phyloP scores from a whole-genome alignment of 345 rosid species.

The Boechera divaricarpa region DNA sequence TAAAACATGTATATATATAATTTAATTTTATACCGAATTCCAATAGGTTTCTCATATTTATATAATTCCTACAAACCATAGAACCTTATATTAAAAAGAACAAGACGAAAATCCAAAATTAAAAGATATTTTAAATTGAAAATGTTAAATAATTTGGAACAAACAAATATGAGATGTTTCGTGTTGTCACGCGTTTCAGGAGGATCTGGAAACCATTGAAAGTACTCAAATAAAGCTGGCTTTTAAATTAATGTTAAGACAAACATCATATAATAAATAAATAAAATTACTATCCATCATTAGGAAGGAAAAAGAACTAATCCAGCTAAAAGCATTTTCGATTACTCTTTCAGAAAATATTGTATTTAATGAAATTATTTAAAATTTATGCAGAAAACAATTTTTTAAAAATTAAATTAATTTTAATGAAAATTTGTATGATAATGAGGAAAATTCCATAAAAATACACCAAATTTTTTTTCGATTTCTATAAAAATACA shows the following conservation, averaged over 20 bases:
- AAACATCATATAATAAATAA: not conserved
- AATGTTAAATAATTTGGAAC: slow-evolving; percentile 28
- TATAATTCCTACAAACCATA: not conserved
- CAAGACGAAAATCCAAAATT: slow-evolving; percentile 15
- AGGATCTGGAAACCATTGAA: slow-evolving; percentile 31
- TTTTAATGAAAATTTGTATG: too few relatives aligned
- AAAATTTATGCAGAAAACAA: too few relatives aligned
- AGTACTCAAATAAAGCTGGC: slow-evolving; percentile 26
- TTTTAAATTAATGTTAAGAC: slow-evolving; percentile 6
- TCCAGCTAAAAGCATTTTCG: not conserved
- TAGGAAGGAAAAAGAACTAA: not conserved
- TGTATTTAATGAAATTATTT: too few relatives aligned
- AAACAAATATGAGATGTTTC: slow-evolving; percentile 37
- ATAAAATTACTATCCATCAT: not conserved
- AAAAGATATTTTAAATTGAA: slow-evolving; percentile 2
- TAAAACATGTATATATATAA: too few relatives aligned
- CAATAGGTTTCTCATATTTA: not conserved
- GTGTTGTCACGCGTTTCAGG: slow-evolving; percentile 44
- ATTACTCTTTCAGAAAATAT: not conserved
- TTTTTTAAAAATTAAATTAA: too few relatives aligned
- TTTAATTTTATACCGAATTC: not conserved
- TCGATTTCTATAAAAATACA: too few relatives aligned
- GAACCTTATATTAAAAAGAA: not conserved
- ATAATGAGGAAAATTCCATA: too few relatives aligned
- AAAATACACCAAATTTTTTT: too few relatives aligned